Evolutionary conservation across 2,329 filamentous ascomycete species (phyloP), one percentile per base, ranked within the genome.

Genomic region (Lachnellula hyalina): DNA sequence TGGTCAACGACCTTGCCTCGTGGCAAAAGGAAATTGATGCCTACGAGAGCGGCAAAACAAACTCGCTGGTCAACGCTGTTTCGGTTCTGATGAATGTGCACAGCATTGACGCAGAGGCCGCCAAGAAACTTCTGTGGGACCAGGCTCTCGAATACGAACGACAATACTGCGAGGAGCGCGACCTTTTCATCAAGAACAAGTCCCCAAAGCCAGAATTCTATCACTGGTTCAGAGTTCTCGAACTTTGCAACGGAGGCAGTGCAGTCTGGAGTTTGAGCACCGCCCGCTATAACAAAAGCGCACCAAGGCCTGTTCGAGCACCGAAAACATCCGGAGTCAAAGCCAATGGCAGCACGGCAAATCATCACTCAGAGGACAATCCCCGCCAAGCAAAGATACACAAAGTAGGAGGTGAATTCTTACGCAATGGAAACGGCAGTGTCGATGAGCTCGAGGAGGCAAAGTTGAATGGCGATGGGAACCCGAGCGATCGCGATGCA

Each of bases 21-120:
- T 48, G 46, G 46, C 46, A 48, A 11, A 48, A 48, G 46, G 46
- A 48, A 32, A 48, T 48, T 14, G 46, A 48, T 15, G 46, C 46
- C 28, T 48, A 48, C 14, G 28, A 48, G 4, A 48, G 19, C n/a
- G 46, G 46, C 11, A 48, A 48, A 11, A 23, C 46, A 15, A 34
- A 23, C 46, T 48, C 46, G 5, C 46, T 48, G 46, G 46, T 48
- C 19, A 48, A 48, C 28, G 46, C 46, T 35, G n/a, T 48, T 35
- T 48, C 46, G n/a, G 28, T 48, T 34, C 21, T 48, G 15, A 48
- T 48, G 46, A 48, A 48, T 4, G 8, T 48, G 28, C 21, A 48
- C 14, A 35, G 28, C 6, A 14, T 48, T 28, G 46, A 48, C 14
- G 46, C 46, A 5, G 21, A 48, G 25, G 21, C 46, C 17, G 46